phyloP scores from a whole-genome alignment of 176 grass and related monocot genomes.

The Poa pratensis region DNA sequence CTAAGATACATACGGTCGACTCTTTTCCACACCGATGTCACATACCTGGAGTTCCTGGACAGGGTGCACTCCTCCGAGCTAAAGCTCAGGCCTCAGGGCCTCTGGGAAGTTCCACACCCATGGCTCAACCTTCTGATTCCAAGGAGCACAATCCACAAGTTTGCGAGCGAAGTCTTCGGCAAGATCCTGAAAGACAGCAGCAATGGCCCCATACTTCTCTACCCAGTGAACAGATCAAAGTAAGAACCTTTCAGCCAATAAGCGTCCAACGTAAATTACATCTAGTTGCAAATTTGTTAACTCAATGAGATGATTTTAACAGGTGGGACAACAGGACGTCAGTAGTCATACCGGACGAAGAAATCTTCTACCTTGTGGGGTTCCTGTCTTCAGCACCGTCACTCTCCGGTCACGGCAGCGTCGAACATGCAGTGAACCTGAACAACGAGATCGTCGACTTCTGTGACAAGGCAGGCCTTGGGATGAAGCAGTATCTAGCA shows the following conservation, averaged over 20 bases:
- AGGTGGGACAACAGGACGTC: conserved; percentile 95
- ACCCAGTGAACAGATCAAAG: conserved; percentile 89
- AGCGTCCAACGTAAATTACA: not conserved
- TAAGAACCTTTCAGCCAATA: conserved; percentile 55
- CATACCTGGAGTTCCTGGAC: conserved; percentile 89
- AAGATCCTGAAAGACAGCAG: conserved; percentile 89
- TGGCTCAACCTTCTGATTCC: conserved; percentile 96
- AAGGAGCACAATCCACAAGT: conserved; percentile 64
- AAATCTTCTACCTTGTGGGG: conserved; percentile 89
- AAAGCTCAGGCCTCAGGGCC: conserved; percentile 78
- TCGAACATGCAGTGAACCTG: conserved; percentile 64
- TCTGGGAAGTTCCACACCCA: conserved; percentile 96
- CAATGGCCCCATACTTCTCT: conserved; percentile 92
- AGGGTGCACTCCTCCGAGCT: conserved; percentile 83
- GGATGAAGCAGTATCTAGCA: conserved; percentile 92
- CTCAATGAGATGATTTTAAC: conserved; percentile 36
- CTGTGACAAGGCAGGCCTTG: conserved; percentile 56
- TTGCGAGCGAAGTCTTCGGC: conserved; percentile 77
- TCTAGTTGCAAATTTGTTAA: conserved; percentile 4
- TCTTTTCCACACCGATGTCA: conserved; percentile 82
- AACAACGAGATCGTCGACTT: conserved; percentile 78
- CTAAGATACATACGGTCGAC: conserved; percentile 80
- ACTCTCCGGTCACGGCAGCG: conserved; percentile 48
- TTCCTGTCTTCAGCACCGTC: conserved; percentile 84
- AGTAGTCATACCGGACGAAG: conserved; percentile 83